Evolutionary conservation across 2,329 filamentous ascomycete species (phyloP).

Genomic region (Neoarthrinium moseri): DNA sequence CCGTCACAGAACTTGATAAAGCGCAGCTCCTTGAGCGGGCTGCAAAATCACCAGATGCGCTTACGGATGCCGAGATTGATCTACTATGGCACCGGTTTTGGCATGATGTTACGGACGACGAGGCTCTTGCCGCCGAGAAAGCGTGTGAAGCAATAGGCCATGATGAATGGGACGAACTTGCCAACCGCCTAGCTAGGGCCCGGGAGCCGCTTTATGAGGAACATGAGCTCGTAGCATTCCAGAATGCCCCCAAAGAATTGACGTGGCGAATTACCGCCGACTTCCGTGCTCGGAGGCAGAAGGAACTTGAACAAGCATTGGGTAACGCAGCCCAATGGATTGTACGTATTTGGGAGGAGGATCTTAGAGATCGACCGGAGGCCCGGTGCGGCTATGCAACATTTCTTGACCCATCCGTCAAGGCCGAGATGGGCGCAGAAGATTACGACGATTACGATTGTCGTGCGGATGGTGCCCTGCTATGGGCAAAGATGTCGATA

Average conservation of each 20-base stretch:
- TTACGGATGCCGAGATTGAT: neutral
- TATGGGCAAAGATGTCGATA: neutral
- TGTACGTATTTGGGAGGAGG: neutral
- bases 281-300: neutral
- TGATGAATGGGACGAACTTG: neutral
- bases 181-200: neutral
- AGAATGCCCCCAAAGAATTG: neutral
- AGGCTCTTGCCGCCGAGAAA: neutral
- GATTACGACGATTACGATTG: neutral
- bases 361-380: neutral
- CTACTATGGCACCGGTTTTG: neutral
- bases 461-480: neutral
- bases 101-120: neutral
- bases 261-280: neutral
- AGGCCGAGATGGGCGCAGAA: neutral
- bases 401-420: neutral
- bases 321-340: neutral
- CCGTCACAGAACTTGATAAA: neutral
- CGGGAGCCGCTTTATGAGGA: neutral
- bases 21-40: neutral
- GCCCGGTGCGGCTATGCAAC: neutral
- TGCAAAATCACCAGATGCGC: neutral
- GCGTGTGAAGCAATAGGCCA: neutral
- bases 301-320: neutral
- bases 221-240: neutral